Evolutionary conservation across 148 eudicot species (phyloP).

Genomic region (Rhododendron vialii): DNA sequence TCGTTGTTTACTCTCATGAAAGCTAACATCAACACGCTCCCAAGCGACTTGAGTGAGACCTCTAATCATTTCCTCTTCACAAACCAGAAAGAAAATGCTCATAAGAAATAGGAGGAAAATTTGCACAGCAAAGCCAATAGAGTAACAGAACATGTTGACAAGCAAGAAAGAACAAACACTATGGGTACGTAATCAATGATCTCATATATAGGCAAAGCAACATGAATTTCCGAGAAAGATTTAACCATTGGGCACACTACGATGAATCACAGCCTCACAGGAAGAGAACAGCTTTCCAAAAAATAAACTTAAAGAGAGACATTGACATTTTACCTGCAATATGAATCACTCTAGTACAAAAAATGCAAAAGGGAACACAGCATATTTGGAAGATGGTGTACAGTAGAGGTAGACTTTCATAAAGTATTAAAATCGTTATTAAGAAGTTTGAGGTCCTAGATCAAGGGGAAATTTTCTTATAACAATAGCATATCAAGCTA

Average conservation of each 20-base stretch:
- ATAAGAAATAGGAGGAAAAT: not conserved
- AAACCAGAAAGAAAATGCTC: slow-evolving; percentile 5
- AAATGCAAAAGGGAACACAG: not conserved
- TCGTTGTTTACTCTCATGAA: slow-evolving; percentile 74
- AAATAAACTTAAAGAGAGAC: not conserved
- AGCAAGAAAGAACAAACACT: not conserved
- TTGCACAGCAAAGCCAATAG: not conserved
- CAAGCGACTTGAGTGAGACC: slow-evolving; percentile 85
- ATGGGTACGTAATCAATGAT: not conserved
- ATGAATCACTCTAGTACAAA: not conserved
- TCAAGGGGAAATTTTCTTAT: not conserved
- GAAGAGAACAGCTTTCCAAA: not conserved
- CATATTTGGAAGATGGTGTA: not conserved
- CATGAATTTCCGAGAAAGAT: not conserved
- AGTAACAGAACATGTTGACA: not conserved
- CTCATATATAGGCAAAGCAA: not conserved
- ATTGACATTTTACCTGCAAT: not conserved
- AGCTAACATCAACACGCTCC: slow-evolving; percentile 92
- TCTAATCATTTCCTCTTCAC: slow-evolving; percentile 81
- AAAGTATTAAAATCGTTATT: not conserved
- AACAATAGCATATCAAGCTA: not conserved
- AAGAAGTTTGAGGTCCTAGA: not conserved
- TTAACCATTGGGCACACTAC: not conserved
- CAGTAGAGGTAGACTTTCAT: not conserved
- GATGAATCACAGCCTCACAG: no score